Conservation (phyloP, 2,329 filamentous ascomycete genomes). For the Dothideomycetes sp. region DNA sequence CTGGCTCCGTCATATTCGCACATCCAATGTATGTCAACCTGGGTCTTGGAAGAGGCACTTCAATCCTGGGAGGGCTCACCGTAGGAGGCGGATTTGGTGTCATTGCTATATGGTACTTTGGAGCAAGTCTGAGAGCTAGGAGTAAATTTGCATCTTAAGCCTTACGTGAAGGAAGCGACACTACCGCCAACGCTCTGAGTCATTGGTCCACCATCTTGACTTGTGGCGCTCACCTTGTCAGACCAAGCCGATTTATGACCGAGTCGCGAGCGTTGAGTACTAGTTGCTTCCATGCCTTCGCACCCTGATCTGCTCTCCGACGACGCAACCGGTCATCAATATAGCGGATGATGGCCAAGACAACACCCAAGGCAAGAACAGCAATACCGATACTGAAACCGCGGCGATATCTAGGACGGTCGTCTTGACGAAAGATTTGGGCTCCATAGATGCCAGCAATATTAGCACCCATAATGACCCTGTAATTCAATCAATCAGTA, state of each 20-base stretch:
- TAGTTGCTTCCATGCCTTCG: no score
- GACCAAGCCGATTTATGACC: no score
- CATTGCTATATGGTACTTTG: conserved; percentile 22
- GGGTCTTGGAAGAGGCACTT: conserved; percentile 9
- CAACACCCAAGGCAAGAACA: conserved; percentile 33
- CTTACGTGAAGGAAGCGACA: no score
- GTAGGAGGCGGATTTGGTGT: conserved; percentile 25
- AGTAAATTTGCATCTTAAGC: conserved; percentile 24
- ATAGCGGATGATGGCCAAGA: conserved; percentile 31
- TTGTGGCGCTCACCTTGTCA: no score
- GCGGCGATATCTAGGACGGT: conserved; percentile 40
- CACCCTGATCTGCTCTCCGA: no score
- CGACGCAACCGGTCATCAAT: no score
- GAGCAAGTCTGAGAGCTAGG: conserved; percentile 20
- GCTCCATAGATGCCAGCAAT: conserved; percentile 51
- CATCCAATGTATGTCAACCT: conserved; percentile 10
- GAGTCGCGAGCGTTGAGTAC: no score
- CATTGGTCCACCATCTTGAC: no score
- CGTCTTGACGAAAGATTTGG: conserved; percentile 46
- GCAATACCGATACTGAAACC: conserved; percentile 38
- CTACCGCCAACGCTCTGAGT: no score
- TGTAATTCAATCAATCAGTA: no score
- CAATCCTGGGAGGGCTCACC: conserved; percentile 19
- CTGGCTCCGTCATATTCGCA: conserved; percentile 10
- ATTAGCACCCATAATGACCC: conserved; percentile 52